Evolutionary conservation across 208 protist genomes (phyloP).

Genomic region (Kentomonas sorsogonicus): DNA sequence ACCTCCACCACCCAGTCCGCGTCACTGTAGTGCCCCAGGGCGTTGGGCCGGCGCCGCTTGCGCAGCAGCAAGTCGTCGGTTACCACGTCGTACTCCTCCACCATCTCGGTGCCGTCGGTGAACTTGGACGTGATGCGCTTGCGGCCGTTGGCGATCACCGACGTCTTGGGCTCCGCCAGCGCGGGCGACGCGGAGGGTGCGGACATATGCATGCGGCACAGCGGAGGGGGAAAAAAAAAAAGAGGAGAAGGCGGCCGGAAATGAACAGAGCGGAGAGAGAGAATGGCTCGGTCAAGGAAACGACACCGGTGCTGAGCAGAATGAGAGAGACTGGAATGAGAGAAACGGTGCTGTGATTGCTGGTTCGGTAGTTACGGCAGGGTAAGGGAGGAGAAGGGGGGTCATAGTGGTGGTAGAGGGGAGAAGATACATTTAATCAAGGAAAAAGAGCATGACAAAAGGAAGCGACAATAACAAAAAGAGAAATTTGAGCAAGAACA

Average conservation of each 20-base stretch:
- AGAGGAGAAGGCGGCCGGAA: neutral
- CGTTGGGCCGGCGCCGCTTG: conserved; percentile 63
- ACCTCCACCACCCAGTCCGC: conserved; percentile 86
- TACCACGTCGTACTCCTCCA: conserved; percentile 93
- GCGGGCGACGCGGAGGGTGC: conserved; percentile 13
- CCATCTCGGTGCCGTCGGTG: conserved; percentile 82
- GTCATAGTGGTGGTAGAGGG: too few relatives aligned
- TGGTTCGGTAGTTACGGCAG: too few relatives aligned
- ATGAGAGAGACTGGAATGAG: too few relatives aligned
- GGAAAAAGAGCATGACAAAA: too few relatives aligned
- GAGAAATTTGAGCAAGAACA: too few relatives aligned
- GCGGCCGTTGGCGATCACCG: conserved; percentile 73
- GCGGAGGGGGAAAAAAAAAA: neutral
- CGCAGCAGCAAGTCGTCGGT: conserved; percentile 89
- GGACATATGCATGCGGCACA: too few relatives aligned
- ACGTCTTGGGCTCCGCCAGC: conserved; percentile 72
- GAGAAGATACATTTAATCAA: too few relatives aligned
- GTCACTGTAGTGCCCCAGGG: conserved; percentile 75
- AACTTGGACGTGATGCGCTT: conserved; percentile 86
- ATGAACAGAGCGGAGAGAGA: neutral
- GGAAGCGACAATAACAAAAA: too few relatives aligned
- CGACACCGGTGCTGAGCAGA: too few relatives aligned
- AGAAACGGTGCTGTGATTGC: too few relatives aligned
- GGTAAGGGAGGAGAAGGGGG: too few relatives aligned
- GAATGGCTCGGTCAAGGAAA: neutral